A percentile compares a stretch with the other conserved stretches of the same genome.
Conservation (phyloP, 164 flowering plant genomes). For the Stephania japonica region DNA sequence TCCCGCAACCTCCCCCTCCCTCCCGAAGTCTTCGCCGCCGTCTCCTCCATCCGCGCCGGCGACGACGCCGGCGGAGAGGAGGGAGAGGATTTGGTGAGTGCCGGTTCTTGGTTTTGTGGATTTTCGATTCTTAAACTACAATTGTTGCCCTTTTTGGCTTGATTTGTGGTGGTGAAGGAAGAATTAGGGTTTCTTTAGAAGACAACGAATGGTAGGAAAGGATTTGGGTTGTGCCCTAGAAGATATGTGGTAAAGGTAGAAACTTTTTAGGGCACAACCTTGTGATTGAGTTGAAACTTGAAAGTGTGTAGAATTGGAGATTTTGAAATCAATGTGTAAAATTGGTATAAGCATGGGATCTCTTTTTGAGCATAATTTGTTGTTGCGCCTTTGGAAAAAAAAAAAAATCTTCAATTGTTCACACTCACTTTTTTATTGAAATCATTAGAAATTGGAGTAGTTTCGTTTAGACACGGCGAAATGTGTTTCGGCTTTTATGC, state of each 20-base stretch:
- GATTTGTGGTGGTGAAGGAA: neutral
- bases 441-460: neutral
- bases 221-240: neutral
- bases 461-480: neutral
- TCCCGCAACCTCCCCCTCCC: conserved; percentile 90
- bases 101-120: neutral
- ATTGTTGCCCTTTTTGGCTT: neutral
- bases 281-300: neutral
- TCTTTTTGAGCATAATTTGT: too few relatives aligned
- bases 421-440: too few relatives aligned
- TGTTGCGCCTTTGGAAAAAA: too few relatives aligned
- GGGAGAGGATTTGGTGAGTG: conserved; percentile 1
- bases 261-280: neutral
- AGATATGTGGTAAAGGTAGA: too few relatives aligned
- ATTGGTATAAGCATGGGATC: too few relatives aligned
- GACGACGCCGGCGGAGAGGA: conserved; percentile 8
- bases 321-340: neutral
- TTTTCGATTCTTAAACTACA: too few relatives aligned
- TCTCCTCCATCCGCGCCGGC: conserved; percentile 55
- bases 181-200: neutral
- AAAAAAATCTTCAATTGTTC: too few relatives aligned
- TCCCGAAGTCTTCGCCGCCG: conserved; percentile 48
- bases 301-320: neutral
- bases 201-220: too few relatives aligned
- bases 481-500: neutral